Base-by-base conservation (phyloP, 371 early-diverging fungal genomes). In the Phascolomyces articulosus region DNA sequence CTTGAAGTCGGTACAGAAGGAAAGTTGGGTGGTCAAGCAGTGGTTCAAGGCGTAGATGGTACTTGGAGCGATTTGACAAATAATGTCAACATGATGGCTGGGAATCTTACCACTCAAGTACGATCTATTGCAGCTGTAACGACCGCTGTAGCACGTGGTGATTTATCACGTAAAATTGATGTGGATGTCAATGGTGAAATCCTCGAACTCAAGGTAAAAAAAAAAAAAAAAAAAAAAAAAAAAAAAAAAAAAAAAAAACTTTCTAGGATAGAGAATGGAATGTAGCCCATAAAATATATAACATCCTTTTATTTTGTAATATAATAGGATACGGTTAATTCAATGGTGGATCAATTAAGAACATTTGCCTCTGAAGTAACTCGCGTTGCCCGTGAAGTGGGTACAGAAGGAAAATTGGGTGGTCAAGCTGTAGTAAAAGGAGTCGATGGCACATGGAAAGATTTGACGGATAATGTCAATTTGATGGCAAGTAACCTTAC, bases 391-490 rank as follows among this genome's bases (percentile, higher is more conserved):
- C 69, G 74, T 41, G 82, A 85, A 64, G 87, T 87, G 28, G 87
- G 87, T 3, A 86, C 87, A 0, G 87, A 89, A 26, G 87, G 89
- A 28, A 75, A 71, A 29, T 75, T 89, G 2, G 86, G 87, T 21
- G 81, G 83, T 1, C 85, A 85, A 54, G 85, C 84, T 0, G 63
- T 58, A 2, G 87, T 90, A 2, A 73, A 82, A 40, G 86, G 78
- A 27, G 88, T 89, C 0, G 88, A 77, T 56, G 91, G 91, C 15
- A 88, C 86, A 0, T 91, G 91, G 91, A 88, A 86, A 59, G 89
- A 87, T 29, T 71, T 91, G 58, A 91, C 89, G 1, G 81, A 84
- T 31, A 86, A 82, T 61, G 84, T 87, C 58, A 87, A 87, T 44
- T 73, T 77, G 68, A 60, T 87, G 87, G 85, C 87, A 0, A 58